Conservation (phyloP, 176 grass and related monocot species). For the Oryza meyeriana region DNA sequence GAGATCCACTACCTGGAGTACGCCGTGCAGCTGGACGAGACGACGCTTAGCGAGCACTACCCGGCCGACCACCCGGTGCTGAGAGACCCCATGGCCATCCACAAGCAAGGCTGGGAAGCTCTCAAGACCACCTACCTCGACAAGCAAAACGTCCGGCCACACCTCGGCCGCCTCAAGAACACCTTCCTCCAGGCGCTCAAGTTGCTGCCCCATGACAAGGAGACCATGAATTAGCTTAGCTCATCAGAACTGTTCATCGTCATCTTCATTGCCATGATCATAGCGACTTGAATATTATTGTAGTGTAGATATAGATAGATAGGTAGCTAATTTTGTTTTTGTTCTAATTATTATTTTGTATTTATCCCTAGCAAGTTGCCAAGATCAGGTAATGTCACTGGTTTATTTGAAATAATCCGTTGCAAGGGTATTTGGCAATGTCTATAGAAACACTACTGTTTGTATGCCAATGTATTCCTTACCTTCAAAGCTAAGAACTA, state of each 20-base stretch:
- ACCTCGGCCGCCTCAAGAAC: conserved; percentile 77
- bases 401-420: not conserved
- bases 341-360: not conserved
- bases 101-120: conserved; percentile 78
- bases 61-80: conserved; percentile 66
- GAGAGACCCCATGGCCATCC: conserved; percentile 61
- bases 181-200: conserved; percentile 68
- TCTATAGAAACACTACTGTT: not conserved
- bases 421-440: not conserved
- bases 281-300: not conserved
- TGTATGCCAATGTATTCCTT: not conserved
- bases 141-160: conserved; percentile 86
- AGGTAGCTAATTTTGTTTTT: not conserved
- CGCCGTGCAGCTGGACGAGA: conserved; percentile 78
- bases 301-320: not conserved
- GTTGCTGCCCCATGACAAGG: conserved; percentile 53
- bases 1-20: conserved; percentile 86
- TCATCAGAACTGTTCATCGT: not conserved
- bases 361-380: not conserved
- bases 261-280: not conserved
- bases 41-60: conserved; percentile 81
- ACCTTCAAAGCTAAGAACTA: not conserved
- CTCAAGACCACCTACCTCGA: conserved; percentile 85
- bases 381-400: not conserved
- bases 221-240: not conserved